Percentiles rank a stretch among this genome's conserved stretches.
Conservation (phyloP, 495 filamentous ascomycete species). For the Entonaema liquescens region DNA sequence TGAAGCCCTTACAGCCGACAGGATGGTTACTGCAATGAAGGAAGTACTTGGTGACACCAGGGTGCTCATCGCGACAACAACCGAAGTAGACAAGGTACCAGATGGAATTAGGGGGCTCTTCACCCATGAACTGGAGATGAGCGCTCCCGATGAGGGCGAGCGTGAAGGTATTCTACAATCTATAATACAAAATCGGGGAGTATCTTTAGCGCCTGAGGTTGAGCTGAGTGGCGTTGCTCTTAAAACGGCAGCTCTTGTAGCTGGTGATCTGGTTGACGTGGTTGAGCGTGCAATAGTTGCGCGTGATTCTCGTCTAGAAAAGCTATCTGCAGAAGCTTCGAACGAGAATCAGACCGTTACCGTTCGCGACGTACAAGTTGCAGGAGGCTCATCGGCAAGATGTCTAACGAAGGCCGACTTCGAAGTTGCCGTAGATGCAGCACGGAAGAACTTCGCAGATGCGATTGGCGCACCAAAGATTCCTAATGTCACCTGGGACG, state of each 20-base stretch:
- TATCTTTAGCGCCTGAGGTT: constrained; percentile 79
- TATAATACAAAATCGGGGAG: constrained; percentile 76
- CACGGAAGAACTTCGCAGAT: constrained; percentile 96
- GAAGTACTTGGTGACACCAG: constrained; percentile 76
- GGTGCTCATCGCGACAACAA: constrained; percentile 91
- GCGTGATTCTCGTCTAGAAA: constrained; percentile 74
- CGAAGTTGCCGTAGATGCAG: constrained; percentile 87
- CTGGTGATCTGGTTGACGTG: constrained; percentile 92
- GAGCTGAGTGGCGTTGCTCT: constrained; percentile 84
- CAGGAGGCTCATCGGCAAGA: constrained; percentile 83
- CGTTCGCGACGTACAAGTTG: constrained; percentile 81
- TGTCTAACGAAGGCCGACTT: constrained; percentile 89
- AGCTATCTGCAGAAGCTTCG: constrained; percentile 60
- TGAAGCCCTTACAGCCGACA: constrained; percentile 88
- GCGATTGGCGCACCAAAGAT: constrained; percentile 98
- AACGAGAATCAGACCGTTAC: constrained; percentile 60
- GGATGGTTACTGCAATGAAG: constrained; percentile 83
- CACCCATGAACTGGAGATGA: constrained; percentile 94
- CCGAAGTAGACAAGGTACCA: constrained; percentile 90
- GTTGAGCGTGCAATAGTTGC: constrained; percentile 88
- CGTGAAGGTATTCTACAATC: constrained; percentile 83
- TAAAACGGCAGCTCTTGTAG: constrained; percentile 95
- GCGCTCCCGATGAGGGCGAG: constrained; percentile 90
- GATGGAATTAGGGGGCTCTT: constrained; percentile 90
- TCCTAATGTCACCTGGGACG: constrained; percentile 94